Base-by-base conservation (phyloP, 352 stramenopile species). In the Pythium aquatile region DNA sequence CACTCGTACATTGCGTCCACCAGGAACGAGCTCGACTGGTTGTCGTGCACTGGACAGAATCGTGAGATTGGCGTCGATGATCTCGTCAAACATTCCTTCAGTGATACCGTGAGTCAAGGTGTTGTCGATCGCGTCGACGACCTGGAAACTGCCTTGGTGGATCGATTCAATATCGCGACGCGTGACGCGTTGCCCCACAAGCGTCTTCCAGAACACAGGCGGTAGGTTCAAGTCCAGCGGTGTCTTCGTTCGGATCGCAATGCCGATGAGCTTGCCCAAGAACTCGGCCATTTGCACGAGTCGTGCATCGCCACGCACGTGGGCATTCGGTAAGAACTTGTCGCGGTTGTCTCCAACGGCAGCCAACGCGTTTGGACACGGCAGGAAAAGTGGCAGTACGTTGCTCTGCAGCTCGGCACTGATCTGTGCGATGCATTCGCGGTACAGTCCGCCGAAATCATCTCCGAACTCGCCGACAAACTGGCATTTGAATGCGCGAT, bases 261-360 rank as follows among this genome's bases (percentile, higher is more conserved):
- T 91, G 24, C 94, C 95, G 61, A 97, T 97, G 17, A 98, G 77
- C 64, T 98, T 98, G 16, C 95, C 95, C 14, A 98, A 77, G 65
- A 98, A 98, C 61, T 97, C 85, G 40, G 94, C 92, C 93, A 98
- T 98, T 26, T 89, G 76, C 0, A 96, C 68, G 8, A 86, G 75
- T 11, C 78, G 74, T 17, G 75, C 61, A 51, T 87, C 75, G 17
- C 62, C 68, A 30, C 76, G 74, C 24, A 89, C 55, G 44, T 91
- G 79, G 2, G 79, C 75, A 48, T 93, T 94, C 1, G 85, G 85
- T 6, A 96, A 81, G 58, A 89, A 94, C 40, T 87, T 66, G 63
- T 98, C 94, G 10, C 88, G 87, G 55, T 98, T 97, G 52, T 96
- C 79, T 14, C 96, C 94, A 11, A 90, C 87, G 14, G 69, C 78